phyloP scores from a whole-genome alignment of 805 yeast species.

The Candida sphagnicola region DNA sequence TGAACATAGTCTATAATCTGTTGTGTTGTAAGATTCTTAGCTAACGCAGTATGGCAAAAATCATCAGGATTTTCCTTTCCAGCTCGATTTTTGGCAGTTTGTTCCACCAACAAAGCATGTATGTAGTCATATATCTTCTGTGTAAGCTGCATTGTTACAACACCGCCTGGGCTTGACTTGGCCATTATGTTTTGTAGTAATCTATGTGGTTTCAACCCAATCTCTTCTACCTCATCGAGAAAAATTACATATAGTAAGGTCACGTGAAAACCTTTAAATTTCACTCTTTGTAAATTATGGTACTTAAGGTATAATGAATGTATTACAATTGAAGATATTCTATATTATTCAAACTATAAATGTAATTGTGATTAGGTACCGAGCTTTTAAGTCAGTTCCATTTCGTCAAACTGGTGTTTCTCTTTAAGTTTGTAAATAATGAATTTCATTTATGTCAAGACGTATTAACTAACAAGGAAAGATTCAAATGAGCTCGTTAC shows the following conservation, averaged over 20 bases:
- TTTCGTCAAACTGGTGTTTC: too few relatives aligned
- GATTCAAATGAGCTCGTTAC: too few relatives aligned
- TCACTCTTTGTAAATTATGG: background rate
- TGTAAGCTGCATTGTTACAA: conserved; percentile 36
- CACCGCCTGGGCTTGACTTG: conserved; percentile 6
- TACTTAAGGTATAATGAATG: background rate
- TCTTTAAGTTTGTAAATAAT: too few relatives aligned
- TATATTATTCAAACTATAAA: too few relatives aligned
- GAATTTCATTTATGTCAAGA: too few relatives aligned
- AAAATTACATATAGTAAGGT: background rate
- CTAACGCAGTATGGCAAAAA: conserved; percentile 49
- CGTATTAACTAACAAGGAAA: too few relatives aligned
- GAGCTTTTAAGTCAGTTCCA: too few relatives aligned
- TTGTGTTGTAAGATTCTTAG: conserved; percentile 48
- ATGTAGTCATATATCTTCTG: conserved; percentile 54
- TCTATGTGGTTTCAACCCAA: background rate
- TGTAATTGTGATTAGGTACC: too few relatives aligned
- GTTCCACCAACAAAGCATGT: conserved; percentile 56
- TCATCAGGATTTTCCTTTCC: conserved; percentile 34
- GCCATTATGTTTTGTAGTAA: conserved; percentile 7
- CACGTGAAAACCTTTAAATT: background rate
- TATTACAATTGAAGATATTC: too few relatives aligned
- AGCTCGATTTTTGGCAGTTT: conserved; percentile 40
- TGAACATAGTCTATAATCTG: conserved; percentile 61
- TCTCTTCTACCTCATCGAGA: background rate